Conservation (phyloP, 441 rosid species). For the Hypseocharis bilobata region DNA sequence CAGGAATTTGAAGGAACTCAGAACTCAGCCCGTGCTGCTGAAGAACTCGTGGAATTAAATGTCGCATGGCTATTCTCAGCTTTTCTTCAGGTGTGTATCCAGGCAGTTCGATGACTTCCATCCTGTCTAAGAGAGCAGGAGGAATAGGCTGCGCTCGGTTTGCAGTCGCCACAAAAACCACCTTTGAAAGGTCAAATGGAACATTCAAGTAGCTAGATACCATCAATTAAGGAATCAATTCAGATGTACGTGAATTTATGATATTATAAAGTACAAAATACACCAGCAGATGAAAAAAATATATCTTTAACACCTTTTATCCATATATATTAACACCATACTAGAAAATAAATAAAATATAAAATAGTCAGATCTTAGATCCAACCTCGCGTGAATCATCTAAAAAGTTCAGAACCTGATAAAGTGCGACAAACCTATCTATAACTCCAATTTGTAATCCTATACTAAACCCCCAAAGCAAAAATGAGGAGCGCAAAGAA, state of each 20-base stretch:
- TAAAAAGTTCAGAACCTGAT: not conserved
- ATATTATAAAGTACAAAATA: conserved; percentile 3
- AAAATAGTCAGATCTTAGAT: not conserved
- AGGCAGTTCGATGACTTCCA: conserved; percentile 97
- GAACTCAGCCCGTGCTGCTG: conserved; percentile 89
- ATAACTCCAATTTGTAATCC: too few species aligned
- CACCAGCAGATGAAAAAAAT: not conserved
- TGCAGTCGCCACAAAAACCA: conserved; percentile 90
- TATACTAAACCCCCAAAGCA: too few species aligned
- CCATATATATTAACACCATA: not conserved
- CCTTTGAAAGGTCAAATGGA: conserved; percentile 94
- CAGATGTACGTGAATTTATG: conserved; percentile 1
- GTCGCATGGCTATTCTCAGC: conserved; percentile 76
- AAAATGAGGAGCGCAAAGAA: too few species aligned
- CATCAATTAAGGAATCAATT: conserved; percentile 45
- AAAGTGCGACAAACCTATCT: too few species aligned
- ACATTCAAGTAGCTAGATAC: conserved; percentile 77
- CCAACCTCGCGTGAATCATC: not conserved
- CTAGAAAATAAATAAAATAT: not conserved
- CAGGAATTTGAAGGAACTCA: conserved; percentile 89
- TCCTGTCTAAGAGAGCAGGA: conserved; percentile 86
- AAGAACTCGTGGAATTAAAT: conserved; percentile 88
- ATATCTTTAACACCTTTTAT: too few species aligned
- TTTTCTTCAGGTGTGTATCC: conserved; percentile 96
- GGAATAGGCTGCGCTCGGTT: conserved; percentile 89